These are phyloP conservation scores for Coemansia asiatica DNA, from an alignment of 192 early-diverging fungal genomes.

Conservation along the genomic window DNA sequence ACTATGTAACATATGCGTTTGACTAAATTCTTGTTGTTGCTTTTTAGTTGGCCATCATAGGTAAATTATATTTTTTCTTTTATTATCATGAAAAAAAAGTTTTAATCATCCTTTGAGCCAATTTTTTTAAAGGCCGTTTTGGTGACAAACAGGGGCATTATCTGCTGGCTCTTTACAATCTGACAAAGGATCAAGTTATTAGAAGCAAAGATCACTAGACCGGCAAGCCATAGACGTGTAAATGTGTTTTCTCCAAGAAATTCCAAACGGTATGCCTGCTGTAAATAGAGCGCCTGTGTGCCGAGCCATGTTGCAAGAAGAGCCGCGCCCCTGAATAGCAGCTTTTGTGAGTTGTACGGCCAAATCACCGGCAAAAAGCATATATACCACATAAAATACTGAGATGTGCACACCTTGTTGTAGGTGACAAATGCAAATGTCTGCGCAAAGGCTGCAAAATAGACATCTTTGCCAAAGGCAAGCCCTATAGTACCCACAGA, in stretches of 20 bases:
- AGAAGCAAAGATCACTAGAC: constrained; percentile 66
- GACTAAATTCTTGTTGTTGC: constrained; percentile 17
- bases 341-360: constrained; percentile 58
- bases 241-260: constrained; percentile 86
- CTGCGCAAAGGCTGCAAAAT: constrained; percentile 87
- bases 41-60: background rate
- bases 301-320: constrained; percentile 70
- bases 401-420: constrained; percentile 95
- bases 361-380: constrained; percentile 86
- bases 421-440: constrained; percentile 95
- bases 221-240: constrained; percentile 68
- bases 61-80: constrained; percentile 11
- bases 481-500: constrained; percentile 68
- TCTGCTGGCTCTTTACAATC: constrained; percentile 36
- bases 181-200: constrained; percentile 73
- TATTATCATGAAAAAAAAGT: background rate
- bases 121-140: background rate
- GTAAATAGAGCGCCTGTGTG: constrained; percentile 83
- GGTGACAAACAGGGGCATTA: constrained; percentile 25
- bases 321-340: constrained; percentile 56
- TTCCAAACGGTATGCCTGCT: constrained; percentile 82
- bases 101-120: background rate
- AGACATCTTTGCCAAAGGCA: constrained; percentile 76
- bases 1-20: constrained; percentile 56
- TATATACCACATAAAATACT: constrained; percentile 99